Evolutionary conservation across 1,284 basidiomycete genomes (phyloP), one percentile per base, ranked within the genome.

Genomic region (Boletus chippewaensis): DNA sequence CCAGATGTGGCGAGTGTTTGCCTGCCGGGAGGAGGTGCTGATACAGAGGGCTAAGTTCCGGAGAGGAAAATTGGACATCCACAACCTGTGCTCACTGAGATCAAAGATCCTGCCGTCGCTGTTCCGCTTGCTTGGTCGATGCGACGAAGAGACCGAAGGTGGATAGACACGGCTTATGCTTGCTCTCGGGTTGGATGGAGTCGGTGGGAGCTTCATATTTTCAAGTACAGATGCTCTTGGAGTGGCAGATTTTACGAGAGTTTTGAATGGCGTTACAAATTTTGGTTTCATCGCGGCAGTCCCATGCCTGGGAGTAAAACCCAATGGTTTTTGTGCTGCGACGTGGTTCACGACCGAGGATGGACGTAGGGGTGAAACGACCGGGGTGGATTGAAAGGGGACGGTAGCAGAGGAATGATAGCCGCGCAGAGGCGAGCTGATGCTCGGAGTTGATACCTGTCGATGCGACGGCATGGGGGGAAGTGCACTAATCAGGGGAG

Each of bases 201-300:
- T 46, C 32, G 36, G 18, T 16, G 50, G 29, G 26, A 18, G 41
- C 26, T 41, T 35, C 20, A 26, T 32, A n/a, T 51, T 35, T 38
- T 50, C 54, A 7, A 24, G 22, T 16, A 18, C 12, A 29, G 41
- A 43, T 36, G 45, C 31, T 29, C 39, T 45, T 11, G 47, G 51
- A 44, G 57, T 59, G 57, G 47, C 20, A 39, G 50, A 42, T 44
- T 69, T 70, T 70, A 79, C 71, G 2, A 76, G 78, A 6, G 67
- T 53, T 63, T 87, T 90, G 67, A 89, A 89, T 0, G 87, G 87
- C 0, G 85, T 87, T 2, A 75, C 65, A 57, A 90, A 90, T 45
- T 69, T 73, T 43, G 72, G 71, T 47, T 64, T 71, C 48, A 52
- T 67, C 59, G 59, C 61, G 47, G 42, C 47, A 47, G 57, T 50